A percentile compares a stretch with the other conserved stretches of the same genome.
These are phyloP conservation scores for Escovopsis weberi DNA, from an alignment of 2,329 filamentous ascomycete genomes.

Conservation along the genomic window DNA sequence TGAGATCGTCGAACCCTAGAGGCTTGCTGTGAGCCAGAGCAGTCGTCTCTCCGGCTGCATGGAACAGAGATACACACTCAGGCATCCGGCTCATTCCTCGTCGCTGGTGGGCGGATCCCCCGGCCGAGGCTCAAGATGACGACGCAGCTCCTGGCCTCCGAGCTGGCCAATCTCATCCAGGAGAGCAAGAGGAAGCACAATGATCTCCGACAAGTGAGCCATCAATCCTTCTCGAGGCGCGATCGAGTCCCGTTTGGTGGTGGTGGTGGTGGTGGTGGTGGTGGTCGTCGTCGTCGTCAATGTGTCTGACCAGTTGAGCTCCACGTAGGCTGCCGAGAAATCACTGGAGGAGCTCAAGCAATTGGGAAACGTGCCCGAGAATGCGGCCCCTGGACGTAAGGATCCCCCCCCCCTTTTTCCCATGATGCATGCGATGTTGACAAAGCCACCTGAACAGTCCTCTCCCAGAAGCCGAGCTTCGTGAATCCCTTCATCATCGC, in stretches of 20 bases:
- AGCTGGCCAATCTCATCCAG: conserved; percentile 81
- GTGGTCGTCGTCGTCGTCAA: too few species aligned
- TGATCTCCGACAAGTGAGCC: conserved; percentile 64
- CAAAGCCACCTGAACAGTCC: conserved; percentile 38
- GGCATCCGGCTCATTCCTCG: conserved; percentile 7
- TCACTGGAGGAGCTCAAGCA: conserved; percentile 76
- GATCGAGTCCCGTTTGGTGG: neutral
- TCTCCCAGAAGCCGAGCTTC: conserved; percentile 69
- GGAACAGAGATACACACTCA: conserved; percentile 6
- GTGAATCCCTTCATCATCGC: conserved; percentile 89
- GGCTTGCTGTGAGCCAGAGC: neutral
- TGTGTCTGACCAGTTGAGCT: neutral
- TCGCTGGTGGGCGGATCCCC: conserved; percentile 12
- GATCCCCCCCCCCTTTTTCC: conserved; percentile 3
- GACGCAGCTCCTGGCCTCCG: conserved; percentile 73
- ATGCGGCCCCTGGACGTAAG: conserved; percentile 24
- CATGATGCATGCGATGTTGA: conserved; percentile 9
- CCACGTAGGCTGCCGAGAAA: conserved; percentile 68
- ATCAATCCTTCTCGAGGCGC: neutral
- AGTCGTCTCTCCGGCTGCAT: conserved; percentile 11
- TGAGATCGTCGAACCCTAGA: too few species aligned
- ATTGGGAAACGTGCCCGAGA: conserved; percentile 19
- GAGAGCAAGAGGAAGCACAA: conserved; percentile 92
- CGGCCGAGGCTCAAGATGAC: conserved; percentile 50
- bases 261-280: too few species aligned